Conservation (phyloP, 2,329 filamentous ascomycete species). For the Colletotrichum abscissum region DNA sequence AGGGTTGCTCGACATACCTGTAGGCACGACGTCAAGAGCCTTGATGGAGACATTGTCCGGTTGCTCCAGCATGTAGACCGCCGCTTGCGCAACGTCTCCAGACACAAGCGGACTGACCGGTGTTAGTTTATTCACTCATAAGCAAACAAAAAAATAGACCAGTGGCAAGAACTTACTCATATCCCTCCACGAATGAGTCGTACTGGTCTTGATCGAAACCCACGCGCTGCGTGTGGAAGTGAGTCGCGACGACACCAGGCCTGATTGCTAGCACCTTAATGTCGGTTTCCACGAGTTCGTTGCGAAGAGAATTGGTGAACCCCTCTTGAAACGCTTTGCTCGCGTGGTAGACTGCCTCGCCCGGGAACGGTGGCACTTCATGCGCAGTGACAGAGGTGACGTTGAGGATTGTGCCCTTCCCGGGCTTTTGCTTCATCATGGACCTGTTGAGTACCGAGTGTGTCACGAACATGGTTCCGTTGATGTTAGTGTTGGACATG, state of each 20-base stretch:
- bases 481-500: conserved; percentile 60
- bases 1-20: conserved; percentile 28
- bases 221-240: conserved; percentile 60
- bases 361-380: conserved; percentile 59
- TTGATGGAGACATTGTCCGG: conserved; percentile 51
- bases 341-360: conserved; percentile 61
- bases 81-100: conserved; percentile 55
- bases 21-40: conserved; percentile 59
- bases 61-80: conserved; percentile 54
- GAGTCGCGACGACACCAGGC: conserved; percentile 58
- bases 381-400: conserved; percentile 58
- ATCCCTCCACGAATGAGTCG: conserved; percentile 57
- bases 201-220: conserved; percentile 54
- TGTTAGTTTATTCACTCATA: not conserved
- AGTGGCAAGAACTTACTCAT: conserved; percentile 40
- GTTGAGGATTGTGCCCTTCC: conserved; percentile 56
- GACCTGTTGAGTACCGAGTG: conserved; percentile 56
- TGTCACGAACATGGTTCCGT: conserved; percentile 57
- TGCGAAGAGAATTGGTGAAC: conserved; percentile 60
- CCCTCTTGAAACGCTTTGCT: conserved; percentile 59
- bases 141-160: no score
- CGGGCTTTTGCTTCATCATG: conserved; percentile 51
- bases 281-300: conserved; percentile 57
- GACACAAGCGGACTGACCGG: conserved; percentile 48
- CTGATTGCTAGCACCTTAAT: conserved; percentile 58